Conservation (phyloP, 495 filamentous ascomycete genomes). For the Tirmania nivea region DNA sequence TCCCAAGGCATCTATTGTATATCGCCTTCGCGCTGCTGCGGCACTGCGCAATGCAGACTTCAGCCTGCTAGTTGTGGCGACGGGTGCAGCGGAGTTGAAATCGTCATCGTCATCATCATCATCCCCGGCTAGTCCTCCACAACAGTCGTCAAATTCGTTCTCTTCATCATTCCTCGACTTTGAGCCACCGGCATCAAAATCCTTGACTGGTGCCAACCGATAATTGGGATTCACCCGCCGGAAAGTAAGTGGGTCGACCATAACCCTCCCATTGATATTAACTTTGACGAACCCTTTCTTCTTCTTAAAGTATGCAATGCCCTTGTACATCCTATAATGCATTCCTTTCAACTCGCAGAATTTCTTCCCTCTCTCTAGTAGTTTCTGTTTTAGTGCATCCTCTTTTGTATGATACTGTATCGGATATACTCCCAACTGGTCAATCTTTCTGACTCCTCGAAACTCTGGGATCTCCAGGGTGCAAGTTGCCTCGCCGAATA, state of each 20-base stretch:
- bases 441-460: conserved; percentile 68
- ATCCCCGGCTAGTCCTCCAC: conserved; percentile 7
- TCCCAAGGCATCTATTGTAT: not conserved
- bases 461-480: conserved; percentile 48
- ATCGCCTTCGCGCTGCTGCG: not conserved
- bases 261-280: conserved; percentile 74
- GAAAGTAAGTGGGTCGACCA: conserved; percentile 79
- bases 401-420: conserved; percentile 65
- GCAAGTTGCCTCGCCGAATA: not conserved
- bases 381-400: conserved; percentile 35
- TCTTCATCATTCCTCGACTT: conserved; percentile 5
- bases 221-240: conserved; percentile 81
- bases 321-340: conserved; percentile 72
- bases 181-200: too few relatives aligned
- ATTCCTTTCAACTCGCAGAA: conserved; percentile 65
- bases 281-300: conserved; percentile 58
- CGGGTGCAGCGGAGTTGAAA: conserved; percentile 2
- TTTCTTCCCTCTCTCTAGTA: conserved; percentile 69
- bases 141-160: conserved; percentile 9
- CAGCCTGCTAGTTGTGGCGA: conserved; percentile 4
- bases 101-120: conserved; percentile 9
- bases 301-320: conserved; percentile 66
- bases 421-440: conserved; percentile 55
- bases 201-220: conserved; percentile 48
- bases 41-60: conserved; percentile 1